Conservation (phyloP, 305 asterid genomes). For the Fraxinus sp. region DNA sequence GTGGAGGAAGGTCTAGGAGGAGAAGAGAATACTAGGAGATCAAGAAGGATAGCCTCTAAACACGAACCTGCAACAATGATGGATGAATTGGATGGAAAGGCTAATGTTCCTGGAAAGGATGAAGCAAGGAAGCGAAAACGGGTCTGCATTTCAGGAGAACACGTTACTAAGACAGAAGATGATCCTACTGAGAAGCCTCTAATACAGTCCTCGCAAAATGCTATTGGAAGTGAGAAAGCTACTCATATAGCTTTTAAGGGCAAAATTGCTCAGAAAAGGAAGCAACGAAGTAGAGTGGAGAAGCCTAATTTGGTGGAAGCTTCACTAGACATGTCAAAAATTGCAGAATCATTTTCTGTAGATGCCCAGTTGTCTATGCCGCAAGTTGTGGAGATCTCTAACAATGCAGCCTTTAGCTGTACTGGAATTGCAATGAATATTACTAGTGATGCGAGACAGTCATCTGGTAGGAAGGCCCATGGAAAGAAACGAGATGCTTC, state of each 20-base stretch:
- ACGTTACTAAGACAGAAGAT: slow-evolving; percentile 3
- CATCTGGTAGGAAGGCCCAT: slow-evolving; percentile 8
- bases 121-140: slow-evolving; percentile 26
- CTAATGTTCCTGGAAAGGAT: slow-evolving; percentile 24
- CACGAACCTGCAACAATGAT: slow-evolving; percentile 12
- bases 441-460: slow-evolving; percentile 13
- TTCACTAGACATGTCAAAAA: slow-evolving; percentile 16
- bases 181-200: slow-evolving; percentile 18
- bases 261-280: slow-evolving; percentile 15
- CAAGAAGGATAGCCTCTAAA: slow-evolving; percentile 35
- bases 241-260: slow-evolving; percentile 12
- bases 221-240: slow-evolving; percentile 22
- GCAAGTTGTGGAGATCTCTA: slow-evolving; percentile 25
- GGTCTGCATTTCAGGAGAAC: slow-evolving; percentile 17
- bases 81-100: slow-evolving; percentile 23
- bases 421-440: slow-evolving; percentile 3
- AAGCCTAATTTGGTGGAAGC: slow-evolving; percentile 21
- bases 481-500: slow-evolving; percentile 17
- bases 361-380: slow-evolving; percentile 25
- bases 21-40: slow-evolving; percentile 29
- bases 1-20: slow-evolving; percentile 15
- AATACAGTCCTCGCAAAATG: slow-evolving; percentile 14
- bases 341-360: slow-evolving; percentile 5
- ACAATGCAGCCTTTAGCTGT: slow-evolving; percentile 11
- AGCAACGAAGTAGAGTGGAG: slow-evolving; percentile 17